These are phyloP conservation scores for Kalanchoe fedtschenkoi DNA, from an alignment of 164 flowering plant species.

Conservation along the genomic window DNA sequence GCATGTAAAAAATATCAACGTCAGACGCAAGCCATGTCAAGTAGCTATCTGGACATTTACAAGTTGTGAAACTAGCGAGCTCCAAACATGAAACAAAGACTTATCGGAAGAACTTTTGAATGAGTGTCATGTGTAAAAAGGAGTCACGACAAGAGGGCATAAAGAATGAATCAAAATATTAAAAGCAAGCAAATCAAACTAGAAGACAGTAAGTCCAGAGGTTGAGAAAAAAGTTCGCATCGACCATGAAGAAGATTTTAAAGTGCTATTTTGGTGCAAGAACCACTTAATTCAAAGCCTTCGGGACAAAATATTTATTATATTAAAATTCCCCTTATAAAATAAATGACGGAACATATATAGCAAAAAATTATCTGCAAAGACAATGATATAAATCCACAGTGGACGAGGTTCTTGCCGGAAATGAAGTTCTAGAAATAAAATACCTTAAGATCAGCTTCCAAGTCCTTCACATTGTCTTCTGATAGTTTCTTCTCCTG, in stretches of 20 bases:
- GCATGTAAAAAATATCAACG: too few species aligned
- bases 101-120: too few species aligned
- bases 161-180: not conserved
- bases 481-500: conserved; percentile 96
- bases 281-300: not conserved
- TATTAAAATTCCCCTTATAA: too few species aligned
- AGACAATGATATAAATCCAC: too few species aligned
- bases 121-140: too few species aligned
- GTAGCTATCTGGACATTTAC: too few species aligned
- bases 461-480: conserved; percentile 86
- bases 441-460: conserved; percentile 80
- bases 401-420: too few species aligned
- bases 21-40: too few species aligned
- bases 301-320: not conserved
- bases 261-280: not conserved
- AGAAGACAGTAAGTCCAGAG: not conserved
- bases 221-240: not conserved
- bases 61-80: too few species aligned
- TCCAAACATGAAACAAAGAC: too few species aligned
- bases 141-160: too few species aligned
- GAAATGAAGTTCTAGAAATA: not conserved
- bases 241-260: not conserved
- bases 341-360: not conserved
- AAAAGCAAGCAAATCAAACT: not conserved
- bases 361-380: too few species aligned